These are phyloP conservation scores for Coemansia sp. DNA, from an alignment of 192 early-diverging fungal genomes.

Conservation along the genomic window DNA sequence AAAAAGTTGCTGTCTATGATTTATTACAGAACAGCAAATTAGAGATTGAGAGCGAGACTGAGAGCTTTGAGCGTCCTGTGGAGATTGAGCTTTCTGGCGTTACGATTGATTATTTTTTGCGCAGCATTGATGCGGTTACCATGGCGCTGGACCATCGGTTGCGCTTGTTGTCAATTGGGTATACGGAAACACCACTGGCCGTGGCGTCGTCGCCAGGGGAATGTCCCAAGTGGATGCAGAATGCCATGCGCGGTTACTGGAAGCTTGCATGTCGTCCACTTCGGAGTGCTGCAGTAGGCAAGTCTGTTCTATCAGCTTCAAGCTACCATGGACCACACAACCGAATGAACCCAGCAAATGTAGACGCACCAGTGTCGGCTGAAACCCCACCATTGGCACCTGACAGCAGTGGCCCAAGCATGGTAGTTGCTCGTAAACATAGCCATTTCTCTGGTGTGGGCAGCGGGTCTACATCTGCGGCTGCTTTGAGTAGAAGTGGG, in stretches of 20 bases:
- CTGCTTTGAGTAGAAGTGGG: not conserved
- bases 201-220: conserved; percentile 20
- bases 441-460: not conserved
- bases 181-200: conserved; percentile 28
- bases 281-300: not conserved
- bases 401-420: not conserved
- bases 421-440: not conserved
- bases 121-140: conserved; percentile 47
- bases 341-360: not conserved
- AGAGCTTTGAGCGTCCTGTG: conserved; percentile 21
- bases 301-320: not conserved
- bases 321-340: not conserved
- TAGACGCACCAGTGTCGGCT: not conserved
- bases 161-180: conserved; percentile 29
- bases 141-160: conserved; percentile 49
- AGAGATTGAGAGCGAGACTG: conserved; percentile 23
- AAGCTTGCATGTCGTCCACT: conserved; percentile 37
- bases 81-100: conserved; percentile 34
- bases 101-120: conserved; percentile 39
- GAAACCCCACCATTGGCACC: not conserved
- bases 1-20: conserved; percentile 44
- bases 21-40: conserved; percentile 48
- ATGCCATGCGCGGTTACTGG: conserved; percentile 54
- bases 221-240: conserved; percentile 48
- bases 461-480: not conserved